These are phyloP conservation scores for Tylopilus sp. DNA, from an alignment of 768 basidiomycete species.

Conservation along the genomic window DNA sequence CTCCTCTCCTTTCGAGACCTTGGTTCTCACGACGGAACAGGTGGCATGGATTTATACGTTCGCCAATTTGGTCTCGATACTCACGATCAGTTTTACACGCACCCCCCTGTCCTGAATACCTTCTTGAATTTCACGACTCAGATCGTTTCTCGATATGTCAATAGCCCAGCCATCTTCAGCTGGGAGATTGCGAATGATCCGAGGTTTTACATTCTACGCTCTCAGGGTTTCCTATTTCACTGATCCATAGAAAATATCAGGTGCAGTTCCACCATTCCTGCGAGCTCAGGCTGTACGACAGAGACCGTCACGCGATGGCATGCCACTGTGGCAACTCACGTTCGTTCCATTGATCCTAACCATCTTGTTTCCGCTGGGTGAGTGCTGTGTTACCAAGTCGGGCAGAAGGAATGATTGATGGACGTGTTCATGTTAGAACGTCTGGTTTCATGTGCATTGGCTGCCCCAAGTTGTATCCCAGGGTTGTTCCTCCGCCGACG, in stretches of 20 bases:
- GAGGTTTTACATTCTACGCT: constrained; percentile 35
- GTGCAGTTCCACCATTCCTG: constrained; percentile 53
- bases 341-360: constrained; percentile 52
- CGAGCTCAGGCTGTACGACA: constrained; percentile 43
- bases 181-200: constrained; percentile 71
- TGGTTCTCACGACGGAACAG: constrained; percentile 30
- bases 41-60: constrained; percentile 67
- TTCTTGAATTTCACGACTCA: constrained; percentile 59
- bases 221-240: neutral
- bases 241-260: constrained; percentile 28
- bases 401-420: neutral
- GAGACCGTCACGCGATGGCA: constrained; percentile 59
- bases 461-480: constrained; percentile 55
- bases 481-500: constrained; percentile 30
- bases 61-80: constrained; percentile 38
- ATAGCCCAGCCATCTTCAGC: constrained; percentile 48
- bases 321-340: constrained; percentile 40
- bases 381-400: constrained; percentile 12
- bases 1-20: neutral
- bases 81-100: constrained; percentile 61
- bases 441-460: constrained; percentile 58
- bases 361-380: constrained; percentile 66
- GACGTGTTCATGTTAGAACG: constrained; percentile 29
- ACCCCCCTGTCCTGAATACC: constrained; percentile 43
- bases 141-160: constrained; percentile 53